A percentile compares a stretch with the other conserved stretches of the same genome.
Conservation (phyloP, 2,329 filamentous ascomycete genomes). For the Cucurbitaria berberidis region DNA sequence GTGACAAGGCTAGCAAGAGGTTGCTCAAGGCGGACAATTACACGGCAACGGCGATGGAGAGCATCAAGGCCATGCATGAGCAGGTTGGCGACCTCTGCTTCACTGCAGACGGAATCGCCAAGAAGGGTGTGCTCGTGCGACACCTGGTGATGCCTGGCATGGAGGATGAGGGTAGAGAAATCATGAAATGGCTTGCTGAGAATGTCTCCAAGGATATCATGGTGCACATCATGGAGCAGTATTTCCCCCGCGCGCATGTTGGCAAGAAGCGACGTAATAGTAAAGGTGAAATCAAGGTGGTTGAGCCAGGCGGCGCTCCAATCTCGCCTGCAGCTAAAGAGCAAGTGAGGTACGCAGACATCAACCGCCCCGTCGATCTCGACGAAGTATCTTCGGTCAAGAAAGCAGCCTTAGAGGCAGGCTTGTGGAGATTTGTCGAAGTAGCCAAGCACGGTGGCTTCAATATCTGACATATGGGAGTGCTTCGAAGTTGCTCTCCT, state of each 20-base stretch:
- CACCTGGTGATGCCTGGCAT: constrained; percentile 87
- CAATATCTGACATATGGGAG: constrained; percentile 49
- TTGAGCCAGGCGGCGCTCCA: constrained; percentile 38
- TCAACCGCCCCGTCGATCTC: constrained; percentile 72
- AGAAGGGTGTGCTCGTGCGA: constrained; percentile 74
- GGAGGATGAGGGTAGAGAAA: constrained; percentile 73
- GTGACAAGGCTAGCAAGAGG: constrained; percentile 67
- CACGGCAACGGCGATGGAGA: constrained; percentile 72
- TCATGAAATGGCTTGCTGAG: constrained; percentile 76
- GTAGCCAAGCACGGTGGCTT: constrained; percentile 63
- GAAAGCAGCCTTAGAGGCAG: constrained; percentile 71
- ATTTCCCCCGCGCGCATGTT: constrained; percentile 79
- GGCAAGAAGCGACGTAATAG: constrained; percentile 64
- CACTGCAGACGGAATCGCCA: constrained; percentile 79
- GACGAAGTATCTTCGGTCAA: constrained; percentile 71
- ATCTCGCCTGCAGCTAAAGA: constrained; percentile 40
- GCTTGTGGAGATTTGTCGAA: constrained; percentile 81
- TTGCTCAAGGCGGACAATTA: constrained; percentile 82
- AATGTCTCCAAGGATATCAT: constrained; percentile 78
- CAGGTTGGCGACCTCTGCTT: constrained; percentile 87
- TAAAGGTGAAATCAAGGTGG: constrained; percentile 36
- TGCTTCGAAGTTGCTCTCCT: too few species aligned
- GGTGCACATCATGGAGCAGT: constrained; percentile 90
- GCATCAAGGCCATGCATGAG: constrained; percentile 77
- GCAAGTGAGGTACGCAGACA: constrained; percentile 72